phyloP scores from a whole-genome alignment of 2,329 filamentous ascomycete species.

The Paraphaeosphaeria sporulosa region DNA sequence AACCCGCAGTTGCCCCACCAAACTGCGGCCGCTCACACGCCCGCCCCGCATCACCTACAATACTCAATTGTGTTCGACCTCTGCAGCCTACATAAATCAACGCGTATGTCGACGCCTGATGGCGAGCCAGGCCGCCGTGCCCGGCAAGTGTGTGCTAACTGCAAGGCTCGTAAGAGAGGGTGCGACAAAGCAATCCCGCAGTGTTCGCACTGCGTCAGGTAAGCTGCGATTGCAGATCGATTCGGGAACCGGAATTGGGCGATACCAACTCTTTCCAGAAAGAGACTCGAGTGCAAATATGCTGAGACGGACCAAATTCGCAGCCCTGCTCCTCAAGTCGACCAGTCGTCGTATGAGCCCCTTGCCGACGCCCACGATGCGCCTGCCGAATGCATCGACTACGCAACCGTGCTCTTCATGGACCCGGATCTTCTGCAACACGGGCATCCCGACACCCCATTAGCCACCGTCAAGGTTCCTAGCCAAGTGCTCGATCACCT shows the following conservation, averaged over 20 bases:
- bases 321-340: constrained; percentile 5
- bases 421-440: constrained; percentile 15
- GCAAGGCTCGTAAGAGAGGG: constrained; percentile 19
- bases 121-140: constrained; percentile 15
- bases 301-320: neutral
- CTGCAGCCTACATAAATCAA: neutral
- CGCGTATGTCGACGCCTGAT: constrained; percentile 17
- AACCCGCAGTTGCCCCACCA: neutral
- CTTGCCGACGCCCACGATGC: neutral
- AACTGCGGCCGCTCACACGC: neutral
- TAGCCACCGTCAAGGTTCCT: neutral
- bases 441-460: constrained; percentile 12
- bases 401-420: constrained; percentile 19
- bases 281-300: constrained; percentile 11
- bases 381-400: constrained; percentile 15
- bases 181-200: constrained; percentile 17
- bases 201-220: constrained; percentile 18
- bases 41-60: neutral
- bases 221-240: neutral
- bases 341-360: constrained; percentile 1
- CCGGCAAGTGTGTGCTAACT: constrained; percentile 17
- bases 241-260: neutral
- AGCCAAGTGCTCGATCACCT: constrained; percentile 10
- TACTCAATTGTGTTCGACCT: neutral
- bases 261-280: constrained; percentile 1